These are phyloP conservation scores for Tulasnella sp. DNA, from an alignment of 768 basidiomycete species.

Conservation along the genomic window DNA sequence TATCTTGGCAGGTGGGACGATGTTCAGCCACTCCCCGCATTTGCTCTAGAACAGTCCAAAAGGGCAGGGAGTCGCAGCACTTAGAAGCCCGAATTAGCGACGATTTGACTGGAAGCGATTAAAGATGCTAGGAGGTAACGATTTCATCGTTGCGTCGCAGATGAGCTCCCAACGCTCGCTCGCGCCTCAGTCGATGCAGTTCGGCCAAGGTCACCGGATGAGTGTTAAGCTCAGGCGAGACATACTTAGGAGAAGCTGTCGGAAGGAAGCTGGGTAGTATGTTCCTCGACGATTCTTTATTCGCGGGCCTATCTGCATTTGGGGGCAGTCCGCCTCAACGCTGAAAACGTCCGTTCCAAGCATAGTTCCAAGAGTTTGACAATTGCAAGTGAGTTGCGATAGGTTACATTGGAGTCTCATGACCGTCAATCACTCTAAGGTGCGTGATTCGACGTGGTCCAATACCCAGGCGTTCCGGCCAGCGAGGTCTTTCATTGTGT, in stretches of 20 bases:
- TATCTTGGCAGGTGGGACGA: background rate
- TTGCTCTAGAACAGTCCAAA: background rate
- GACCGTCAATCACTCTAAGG: too few relatives aligned
- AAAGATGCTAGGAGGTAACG: background rate
- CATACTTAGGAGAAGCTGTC: background rate
- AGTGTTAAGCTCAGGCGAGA: background rate
- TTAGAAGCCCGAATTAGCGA: background rate
- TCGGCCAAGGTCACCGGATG: background rate
- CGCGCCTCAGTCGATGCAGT: background rate
- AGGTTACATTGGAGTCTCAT: too few relatives aligned
- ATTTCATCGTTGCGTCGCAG: background rate
- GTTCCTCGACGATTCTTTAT: background rate
- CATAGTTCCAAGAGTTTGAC: background rate
- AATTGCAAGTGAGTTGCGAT: background rate
- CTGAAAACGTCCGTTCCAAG: background rate
- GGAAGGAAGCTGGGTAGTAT: background rate
- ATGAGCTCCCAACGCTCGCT: background rate
- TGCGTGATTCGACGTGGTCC: too few relatives aligned
- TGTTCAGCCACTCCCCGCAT: background rate
- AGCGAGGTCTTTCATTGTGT: too few relatives aligned
- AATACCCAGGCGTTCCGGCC: too few relatives aligned
- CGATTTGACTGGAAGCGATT: background rate
- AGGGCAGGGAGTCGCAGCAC: background rate
- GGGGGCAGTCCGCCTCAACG: background rate
- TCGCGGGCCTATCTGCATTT: background rate